Conservation (phyloP, 768 basidiomycete genomes). For the Mycena floridula region DNA sequence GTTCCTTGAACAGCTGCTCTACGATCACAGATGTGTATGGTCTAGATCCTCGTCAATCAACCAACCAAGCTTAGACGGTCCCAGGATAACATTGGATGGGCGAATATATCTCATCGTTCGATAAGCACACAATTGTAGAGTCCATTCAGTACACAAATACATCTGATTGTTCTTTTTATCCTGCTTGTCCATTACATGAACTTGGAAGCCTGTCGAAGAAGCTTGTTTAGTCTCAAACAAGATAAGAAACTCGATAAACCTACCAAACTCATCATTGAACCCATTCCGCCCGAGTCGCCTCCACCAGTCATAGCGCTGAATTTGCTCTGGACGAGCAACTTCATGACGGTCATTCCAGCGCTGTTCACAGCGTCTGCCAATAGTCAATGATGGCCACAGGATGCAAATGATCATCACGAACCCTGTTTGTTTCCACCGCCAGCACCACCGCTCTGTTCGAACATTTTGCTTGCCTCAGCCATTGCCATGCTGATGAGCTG, state of each 20-base stretch:
- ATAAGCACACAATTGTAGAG: no score
- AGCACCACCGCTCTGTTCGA: slow-evolving; percentile 63
- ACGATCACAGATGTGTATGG: no score
- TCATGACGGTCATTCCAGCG: slow-evolving; percentile 83
- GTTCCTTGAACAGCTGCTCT: no score
- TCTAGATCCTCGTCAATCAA: no score
- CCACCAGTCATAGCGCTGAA: slow-evolving; percentile 50
- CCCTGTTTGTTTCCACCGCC: slow-evolving; percentile 71
- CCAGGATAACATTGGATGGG: no score
- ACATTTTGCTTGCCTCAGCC: slow-evolving; percentile 72
- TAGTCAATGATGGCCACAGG: no score
- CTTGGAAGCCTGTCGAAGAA: slow-evolving; percentile 21
- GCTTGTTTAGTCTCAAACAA: background rate
- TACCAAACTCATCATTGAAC: slow-evolving; percentile 56
- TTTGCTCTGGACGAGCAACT: slow-evolving; percentile 70
- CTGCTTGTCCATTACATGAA: slow-evolving; percentile 15
- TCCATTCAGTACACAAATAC: no score
- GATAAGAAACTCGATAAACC: slow-evolving; percentile 17
- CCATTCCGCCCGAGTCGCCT: slow-evolving; percentile 63
- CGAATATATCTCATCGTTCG: no score
- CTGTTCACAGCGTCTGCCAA: slow-evolving; percentile 78
- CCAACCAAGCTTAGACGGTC: no score
- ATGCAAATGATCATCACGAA: no score
- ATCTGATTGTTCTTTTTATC: background rate
- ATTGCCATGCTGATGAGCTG: slow-evolving; percentile 83